phyloP scores from a whole-genome alignment of 352 stramenopile species.

The Phytophthora colocasiae region DNA sequence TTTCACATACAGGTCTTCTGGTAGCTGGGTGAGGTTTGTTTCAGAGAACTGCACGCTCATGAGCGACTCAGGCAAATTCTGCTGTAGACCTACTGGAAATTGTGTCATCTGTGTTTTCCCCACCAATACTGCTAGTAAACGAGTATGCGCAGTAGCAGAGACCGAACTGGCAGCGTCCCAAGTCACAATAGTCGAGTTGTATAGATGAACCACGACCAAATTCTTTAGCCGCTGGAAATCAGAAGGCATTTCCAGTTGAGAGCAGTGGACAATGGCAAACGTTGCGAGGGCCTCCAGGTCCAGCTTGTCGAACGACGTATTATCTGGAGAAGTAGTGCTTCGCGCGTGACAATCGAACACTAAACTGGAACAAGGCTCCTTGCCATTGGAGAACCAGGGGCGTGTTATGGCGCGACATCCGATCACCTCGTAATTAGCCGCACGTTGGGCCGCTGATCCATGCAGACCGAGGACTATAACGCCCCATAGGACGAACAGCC shows the following conservation, averaged over 20 bases:
- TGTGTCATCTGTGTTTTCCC: slow-evolving; percentile 15
- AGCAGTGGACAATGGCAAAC: slow-evolving; percentile 21
- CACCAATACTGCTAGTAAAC: slow-evolving; percentile 16
- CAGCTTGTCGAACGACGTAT: slow-evolving; percentile 23
- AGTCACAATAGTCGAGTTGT: slow-evolving; percentile 27
- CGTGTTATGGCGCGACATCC: slow-evolving; percentile 18
- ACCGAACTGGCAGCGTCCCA: slow-evolving; percentile 23
- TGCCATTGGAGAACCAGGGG: slow-evolving; percentile 31
- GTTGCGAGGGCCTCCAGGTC: slow-evolving; percentile 10
- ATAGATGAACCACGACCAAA: slow-evolving; percentile 19
- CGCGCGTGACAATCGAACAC: slow-evolving; percentile 24
- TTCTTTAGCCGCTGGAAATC: slow-evolving; percentile 15
- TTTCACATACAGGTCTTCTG: slow-evolving; percentile 14
- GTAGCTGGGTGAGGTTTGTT: slow-evolving; percentile 20
- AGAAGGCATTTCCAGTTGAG: slow-evolving; percentile 15
- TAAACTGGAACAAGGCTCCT: slow-evolving; percentile 30
- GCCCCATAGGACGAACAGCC: slow-evolving; percentile 24
- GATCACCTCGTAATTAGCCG: slow-evolving; percentile 19
- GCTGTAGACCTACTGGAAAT: slow-evolving; percentile 17
- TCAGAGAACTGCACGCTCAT: slow-evolving; percentile 30
- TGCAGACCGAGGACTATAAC: slow-evolving; percentile 21
- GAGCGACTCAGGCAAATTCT: slow-evolving; percentile 14
- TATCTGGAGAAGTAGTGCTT: slow-evolving; percentile 8
- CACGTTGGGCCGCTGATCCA: slow-evolving; percentile 4
- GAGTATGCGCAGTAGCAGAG: slow-evolving; percentile 16